Base-by-base conservation (phyloP, 495 filamentous ascomycete genomes). In the Penicillium simplicissimum region DNA sequence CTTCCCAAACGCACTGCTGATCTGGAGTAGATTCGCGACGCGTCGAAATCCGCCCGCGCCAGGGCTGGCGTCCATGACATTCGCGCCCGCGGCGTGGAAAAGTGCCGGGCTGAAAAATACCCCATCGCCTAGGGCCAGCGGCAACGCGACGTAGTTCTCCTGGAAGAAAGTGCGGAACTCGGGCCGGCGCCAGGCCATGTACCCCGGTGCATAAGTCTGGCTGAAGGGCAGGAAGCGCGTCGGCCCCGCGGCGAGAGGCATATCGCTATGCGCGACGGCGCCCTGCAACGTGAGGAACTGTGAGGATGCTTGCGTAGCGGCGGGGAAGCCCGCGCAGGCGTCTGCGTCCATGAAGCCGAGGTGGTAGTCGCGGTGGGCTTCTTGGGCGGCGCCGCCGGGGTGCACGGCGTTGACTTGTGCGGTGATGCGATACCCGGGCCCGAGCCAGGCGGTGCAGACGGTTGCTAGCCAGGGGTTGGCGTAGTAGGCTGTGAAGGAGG, bases 21-120 rank as follows among this genome's bases (percentile, higher is more conserved):
- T 73, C 67, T 85, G 84, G 60, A 85, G 43, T 36, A 85, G 66
- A 66, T 85, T 85, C 33, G 81, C 83, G 9, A 71, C 76, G 7
- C 84, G 71, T 23, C 79, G 63, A 49, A 83, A 75, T 10, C 78
- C 76, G 5, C 54, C 61, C 8, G 38, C 57, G 1, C 45, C 52
- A 0, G 62, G 17, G 21, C 23, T 25, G 23, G 23, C 23, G 23
- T 58, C 56, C 53, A 73, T 83, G 14, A 67, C 58, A 66, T 86
- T 86, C 53, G 75, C 74, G 0, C 83, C 83, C 0, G 84, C 84
- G 0, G 82, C 83, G 66, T 86, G 82, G 57, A 85, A 82, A 8
- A 85, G 68, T 19, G 81, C 83, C 1, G 83, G 82, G 53, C 81
- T 84, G 58, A 87, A 86, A 55, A 85, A 85, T 1, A 85, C 42